Conservation (phyloP, 2,329 filamentous ascomycete species). For the Cladosporium colombiae region DNA sequence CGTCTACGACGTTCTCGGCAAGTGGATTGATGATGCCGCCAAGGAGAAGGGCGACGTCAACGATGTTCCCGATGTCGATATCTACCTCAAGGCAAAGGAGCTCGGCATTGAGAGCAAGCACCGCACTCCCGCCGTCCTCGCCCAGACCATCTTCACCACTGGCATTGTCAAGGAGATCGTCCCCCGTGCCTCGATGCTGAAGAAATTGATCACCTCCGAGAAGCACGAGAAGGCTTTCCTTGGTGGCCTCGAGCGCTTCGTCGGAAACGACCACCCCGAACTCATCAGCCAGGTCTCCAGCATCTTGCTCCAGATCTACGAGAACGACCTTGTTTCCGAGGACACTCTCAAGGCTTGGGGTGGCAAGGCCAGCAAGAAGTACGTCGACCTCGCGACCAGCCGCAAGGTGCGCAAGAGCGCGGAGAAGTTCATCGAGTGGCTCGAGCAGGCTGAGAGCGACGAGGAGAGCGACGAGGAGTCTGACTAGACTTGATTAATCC, state of each 20-base stretch:
- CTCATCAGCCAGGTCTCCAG: constrained; percentile 77
- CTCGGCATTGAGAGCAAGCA: constrained; percentile 93
- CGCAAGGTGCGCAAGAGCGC: constrained; percentile 96
- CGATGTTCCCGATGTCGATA: constrained; percentile 82
- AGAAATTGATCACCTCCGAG: constrained; percentile 84
- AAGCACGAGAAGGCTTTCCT: constrained; percentile 94
- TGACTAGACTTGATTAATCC: not conserved
- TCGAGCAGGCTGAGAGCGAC: constrained; percentile 74
- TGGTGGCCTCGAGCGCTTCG: constrained; percentile 90
- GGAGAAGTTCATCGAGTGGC: constrained; percentile 92
- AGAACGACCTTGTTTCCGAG: constrained; percentile 85
- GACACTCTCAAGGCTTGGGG: constrained; percentile 90
- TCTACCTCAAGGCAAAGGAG: constrained; percentile 97
- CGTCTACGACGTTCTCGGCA: constrained; percentile 85
- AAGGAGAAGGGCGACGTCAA: constrained; percentile 70
- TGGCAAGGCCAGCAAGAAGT: constrained; percentile 96
- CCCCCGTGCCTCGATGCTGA: constrained; percentile 80
- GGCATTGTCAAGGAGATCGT: constrained; percentile 86
- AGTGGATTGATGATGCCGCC: constrained; percentile 82
- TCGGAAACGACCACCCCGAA: constrained; percentile 79
- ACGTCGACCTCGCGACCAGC: constrained; percentile 83
- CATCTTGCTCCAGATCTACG: constrained; percentile 86
- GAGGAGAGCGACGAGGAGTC: constrained; percentile 52
- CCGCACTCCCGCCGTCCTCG: constrained; percentile 86
- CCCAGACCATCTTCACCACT: constrained; percentile 90